Percentiles rank a stretch among this genome's conserved stretches.
Evolutionary conservation across 2,329 filamentous ascomycete genomes (phyloP).

Genomic region (Hypoxylon rubiginosum): DNA sequence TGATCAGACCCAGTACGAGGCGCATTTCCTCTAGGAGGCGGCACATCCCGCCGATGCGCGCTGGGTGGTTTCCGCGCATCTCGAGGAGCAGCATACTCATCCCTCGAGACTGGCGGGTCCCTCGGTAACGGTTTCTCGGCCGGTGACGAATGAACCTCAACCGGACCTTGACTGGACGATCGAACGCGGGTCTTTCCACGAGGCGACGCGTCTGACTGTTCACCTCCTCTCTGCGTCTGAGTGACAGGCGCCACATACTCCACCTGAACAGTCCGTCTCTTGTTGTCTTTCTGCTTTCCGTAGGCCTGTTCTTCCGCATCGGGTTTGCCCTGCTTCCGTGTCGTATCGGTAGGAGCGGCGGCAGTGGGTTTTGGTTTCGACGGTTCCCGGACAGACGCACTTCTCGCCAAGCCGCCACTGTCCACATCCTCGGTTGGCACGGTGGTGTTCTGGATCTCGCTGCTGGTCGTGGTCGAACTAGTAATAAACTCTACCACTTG

Average conservation of each 20-base stretch:
- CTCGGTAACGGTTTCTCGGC: constrained; percentile 71
- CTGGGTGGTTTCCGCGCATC: constrained; percentile 61
- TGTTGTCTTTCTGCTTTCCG: constrained; percentile 82
- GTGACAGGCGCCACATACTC: constrained; percentile 96
- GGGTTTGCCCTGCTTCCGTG: constrained; percentile 80
- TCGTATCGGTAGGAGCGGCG: constrained; percentile 71
- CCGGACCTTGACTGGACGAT: constrained; percentile 67
- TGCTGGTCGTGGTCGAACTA: constrained; percentile 89
- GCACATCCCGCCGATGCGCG: constrained; percentile 62
- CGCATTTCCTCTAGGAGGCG: constrained; percentile 62
- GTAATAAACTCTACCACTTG: constrained; percentile 97
- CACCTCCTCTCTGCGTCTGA: constrained; percentile 80
- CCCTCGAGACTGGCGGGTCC: constrained; percentile 65
- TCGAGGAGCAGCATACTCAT: constrained; percentile 56
- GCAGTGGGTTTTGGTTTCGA: constrained; percentile 74
- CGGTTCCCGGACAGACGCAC: constrained; percentile 91
- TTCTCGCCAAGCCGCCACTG: constrained; percentile 77
- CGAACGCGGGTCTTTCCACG: constrained; percentile 63
- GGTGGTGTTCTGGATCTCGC: constrained; percentile 86
- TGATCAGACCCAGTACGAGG: constrained; percentile 68
- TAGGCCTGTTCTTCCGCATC: constrained; percentile 71
- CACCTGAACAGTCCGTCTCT: constrained; percentile 94
- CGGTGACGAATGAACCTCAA: constrained; percentile 57
- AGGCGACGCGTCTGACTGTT: constrained; percentile 51
- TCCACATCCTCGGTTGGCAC: constrained; percentile 72